Conservation (phyloP, 495 filamentous ascomycete species). For the Aspergillus cavernicola region DNA sequence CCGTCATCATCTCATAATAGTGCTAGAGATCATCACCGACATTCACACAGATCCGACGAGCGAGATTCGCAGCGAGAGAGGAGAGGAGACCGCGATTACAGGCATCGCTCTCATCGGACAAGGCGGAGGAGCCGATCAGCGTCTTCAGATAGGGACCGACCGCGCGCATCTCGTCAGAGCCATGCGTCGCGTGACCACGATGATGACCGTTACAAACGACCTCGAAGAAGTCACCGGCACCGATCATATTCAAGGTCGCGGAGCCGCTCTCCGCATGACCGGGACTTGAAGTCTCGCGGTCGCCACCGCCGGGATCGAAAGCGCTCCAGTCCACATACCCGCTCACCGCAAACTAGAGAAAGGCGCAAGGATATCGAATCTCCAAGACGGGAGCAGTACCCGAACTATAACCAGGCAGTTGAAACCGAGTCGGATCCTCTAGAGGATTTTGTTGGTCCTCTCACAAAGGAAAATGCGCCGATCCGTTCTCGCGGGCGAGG, state of each 20-base stretch:
- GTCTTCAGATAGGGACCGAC: conserved; percentile 28
- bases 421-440: conserved; percentile 68
- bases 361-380: conserved; percentile 12
- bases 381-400: neutral
- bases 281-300: conserved; percentile 17
- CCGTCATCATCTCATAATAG: conserved; percentile 29
- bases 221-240: conserved; percentile 19
- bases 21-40: conserved; percentile 16
- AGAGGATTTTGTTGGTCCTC: conserved; percentile 76
- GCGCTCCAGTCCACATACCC: conserved; percentile 30
- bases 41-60: conserved; percentile 8
- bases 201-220: conserved; percentile 19
- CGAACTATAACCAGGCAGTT: conserved; percentile 2
- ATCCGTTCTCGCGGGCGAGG: conserved; percentile 77
- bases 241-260: conserved; percentile 34
- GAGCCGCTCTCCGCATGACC: conserved; percentile 32
- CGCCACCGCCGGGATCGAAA: conserved; percentile 26
- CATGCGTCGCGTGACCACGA: conserved; percentile 21
- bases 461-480: conserved; percentile 46
- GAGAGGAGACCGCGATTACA: conserved; percentile 17
- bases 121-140: conserved; percentile 29
- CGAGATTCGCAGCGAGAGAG: conserved; percentile 16
- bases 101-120: conserved; percentile 24
- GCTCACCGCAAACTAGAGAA: conserved; percentile 15
- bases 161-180: conserved; percentile 25